Conservation (phyloP, 2,329 filamentous ascomycete genomes). For the Paraconiothyrium brasiliense region DNA sequence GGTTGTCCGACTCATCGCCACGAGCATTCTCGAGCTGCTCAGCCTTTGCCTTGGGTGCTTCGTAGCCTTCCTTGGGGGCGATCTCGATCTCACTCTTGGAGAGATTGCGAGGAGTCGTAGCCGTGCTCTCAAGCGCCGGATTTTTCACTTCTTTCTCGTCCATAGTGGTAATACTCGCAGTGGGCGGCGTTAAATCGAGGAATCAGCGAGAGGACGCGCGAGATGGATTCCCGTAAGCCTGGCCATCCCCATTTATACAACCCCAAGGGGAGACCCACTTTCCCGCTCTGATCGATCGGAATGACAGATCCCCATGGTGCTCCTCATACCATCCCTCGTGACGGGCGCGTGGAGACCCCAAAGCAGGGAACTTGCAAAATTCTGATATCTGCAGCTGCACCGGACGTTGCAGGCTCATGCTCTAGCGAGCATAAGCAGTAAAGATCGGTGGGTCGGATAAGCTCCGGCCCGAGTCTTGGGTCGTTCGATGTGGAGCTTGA, state of each 20-base stretch:
- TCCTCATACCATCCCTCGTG: constrained; percentile 25
- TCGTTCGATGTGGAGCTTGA: constrained; percentile 36
- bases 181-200: constrained; percentile 20
- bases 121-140: constrained; percentile 16
- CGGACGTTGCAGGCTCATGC: constrained; percentile 30
- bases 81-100: constrained; percentile 30
- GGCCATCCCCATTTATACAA: constrained; percentile 37
- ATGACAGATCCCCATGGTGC: constrained; percentile 28
- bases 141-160: constrained; percentile 35
- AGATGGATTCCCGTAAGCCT: constrained; percentile 14
- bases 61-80: constrained; percentile 33
- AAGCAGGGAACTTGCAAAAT: constrained; percentile 29
- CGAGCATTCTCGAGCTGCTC: constrained; percentile 44
- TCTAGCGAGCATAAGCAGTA: constrained; percentile 22
- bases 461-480: constrained; percentile 36
- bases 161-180: constrained; percentile 31
- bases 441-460: constrained; percentile 32
- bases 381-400: constrained; percentile 26
- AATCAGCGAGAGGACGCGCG: constrained; percentile 23
- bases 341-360: constrained; percentile 38
- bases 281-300: constrained; percentile 1
- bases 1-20: constrained; percentile 56
- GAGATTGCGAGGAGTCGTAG: constrained; percentile 21
- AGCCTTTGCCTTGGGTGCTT: constrained; percentile 41
- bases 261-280: constrained; percentile 30